A percentile compares a stretch with the other conserved stretches of the same genome.
Conservation (phyloP, 2,329 filamentous ascomycete species). For the Camptophora hylomeconis region DNA sequence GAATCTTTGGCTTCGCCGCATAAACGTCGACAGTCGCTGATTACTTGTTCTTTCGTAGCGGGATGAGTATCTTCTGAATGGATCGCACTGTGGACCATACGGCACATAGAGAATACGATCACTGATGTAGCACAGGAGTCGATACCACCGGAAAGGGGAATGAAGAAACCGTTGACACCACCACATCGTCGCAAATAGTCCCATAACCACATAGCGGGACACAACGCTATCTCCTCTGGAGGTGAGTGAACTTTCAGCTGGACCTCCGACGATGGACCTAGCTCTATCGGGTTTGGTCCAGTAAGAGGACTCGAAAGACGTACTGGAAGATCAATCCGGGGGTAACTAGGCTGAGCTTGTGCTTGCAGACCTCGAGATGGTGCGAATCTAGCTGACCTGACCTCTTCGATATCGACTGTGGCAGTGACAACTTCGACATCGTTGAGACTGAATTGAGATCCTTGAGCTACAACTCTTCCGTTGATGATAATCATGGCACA, state of each 20-base stretch:
- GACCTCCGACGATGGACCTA: constrained; percentile 31
- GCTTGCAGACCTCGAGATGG: constrained; percentile 23
- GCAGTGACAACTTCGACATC: constrained; percentile 55
- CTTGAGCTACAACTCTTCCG: constrained; percentile 19
- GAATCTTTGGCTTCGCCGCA: constrained; percentile 35
- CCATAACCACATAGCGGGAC: constrained; percentile 49
- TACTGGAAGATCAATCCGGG: constrained; percentile 26
- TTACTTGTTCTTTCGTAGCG: constrained; percentile 29
- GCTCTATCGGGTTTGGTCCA: constrained; percentile 24
- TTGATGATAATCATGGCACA: constrained; percentile 17
- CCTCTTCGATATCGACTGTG: constrained; percentile 58
- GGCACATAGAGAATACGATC: constrained; percentile 34
- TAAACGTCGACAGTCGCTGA: constrained; percentile 40
- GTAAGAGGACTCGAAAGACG: constrained; percentile 28
- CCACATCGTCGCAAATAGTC: constrained; percentile 27
- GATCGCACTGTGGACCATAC: constrained; percentile 42
- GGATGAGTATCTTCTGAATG: constrained; percentile 31
- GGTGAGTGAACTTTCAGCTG: constrained; percentile 44
- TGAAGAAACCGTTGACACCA: constrained; percentile 26
- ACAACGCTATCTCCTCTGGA: constrained; percentile 55
- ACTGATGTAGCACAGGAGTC: constrained; percentile 24
- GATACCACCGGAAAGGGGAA: constrained; percentile 28
- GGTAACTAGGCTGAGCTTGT: constrained; percentile 32
- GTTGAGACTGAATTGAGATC: constrained; percentile 17
- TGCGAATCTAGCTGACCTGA: constrained; percentile 42